Percentiles rank a stretch among this genome's conserved stretches.
Evolutionary conservation across 441 rosid species (phyloP).

Genomic region (Corymbia citriodora): DNA sequence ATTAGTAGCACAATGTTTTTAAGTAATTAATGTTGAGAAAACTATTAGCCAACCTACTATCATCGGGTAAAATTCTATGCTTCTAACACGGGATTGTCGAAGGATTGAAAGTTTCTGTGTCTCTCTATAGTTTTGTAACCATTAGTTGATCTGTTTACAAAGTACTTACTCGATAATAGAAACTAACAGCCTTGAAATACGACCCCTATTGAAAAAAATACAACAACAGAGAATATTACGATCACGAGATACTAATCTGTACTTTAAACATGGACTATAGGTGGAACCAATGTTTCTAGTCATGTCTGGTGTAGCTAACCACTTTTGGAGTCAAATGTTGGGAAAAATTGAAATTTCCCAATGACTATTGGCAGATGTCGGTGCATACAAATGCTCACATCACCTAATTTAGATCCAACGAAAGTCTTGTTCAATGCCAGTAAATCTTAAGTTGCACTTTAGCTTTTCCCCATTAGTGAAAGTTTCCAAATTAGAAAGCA

Average conservation of each 20-base stretch:
- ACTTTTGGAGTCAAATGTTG: not conserved
- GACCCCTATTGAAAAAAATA: not conserved
- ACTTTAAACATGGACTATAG: not conserved
- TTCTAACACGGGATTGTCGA: not conserved
- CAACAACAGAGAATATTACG: not conserved
- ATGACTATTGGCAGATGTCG: not conserved
- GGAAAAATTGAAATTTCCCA: not conserved
- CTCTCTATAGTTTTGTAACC: not conserved
- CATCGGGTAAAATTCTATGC: not conserved
- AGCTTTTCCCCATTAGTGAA: not conserved
- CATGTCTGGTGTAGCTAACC: not conserved
- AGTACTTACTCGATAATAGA: not conserved
- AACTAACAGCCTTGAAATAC: not conserved
- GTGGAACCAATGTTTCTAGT: not conserved
- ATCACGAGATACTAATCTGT: not conserved
- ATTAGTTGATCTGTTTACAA: not conserved
- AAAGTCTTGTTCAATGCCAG: not conserved
- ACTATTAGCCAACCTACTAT: not conserved
- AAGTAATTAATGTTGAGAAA: not conserved
- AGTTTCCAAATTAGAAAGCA: not conserved
- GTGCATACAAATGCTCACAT: not conserved
- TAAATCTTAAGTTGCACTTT: not conserved
- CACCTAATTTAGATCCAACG: not conserved
- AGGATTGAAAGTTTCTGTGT: not conserved
- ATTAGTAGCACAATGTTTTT: not conserved